Conservation (phyloP, 129 eudicot species). For the Dittrichia graveolens region DNA sequence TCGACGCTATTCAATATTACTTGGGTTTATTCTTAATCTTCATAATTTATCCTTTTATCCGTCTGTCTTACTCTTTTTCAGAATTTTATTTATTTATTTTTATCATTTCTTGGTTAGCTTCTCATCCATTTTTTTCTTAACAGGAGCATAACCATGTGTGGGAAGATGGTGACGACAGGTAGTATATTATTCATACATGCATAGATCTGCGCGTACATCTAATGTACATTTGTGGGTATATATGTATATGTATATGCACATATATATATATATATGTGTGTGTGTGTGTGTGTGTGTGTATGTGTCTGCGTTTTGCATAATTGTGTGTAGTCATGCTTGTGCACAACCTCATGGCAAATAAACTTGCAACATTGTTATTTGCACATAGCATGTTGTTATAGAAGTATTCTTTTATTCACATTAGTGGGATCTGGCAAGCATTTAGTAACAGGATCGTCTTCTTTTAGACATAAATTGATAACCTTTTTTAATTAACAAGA, state of each 20-base stretch:
- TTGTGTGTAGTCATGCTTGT: neutral
- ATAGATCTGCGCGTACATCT: neutral
- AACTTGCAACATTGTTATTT: neutral
- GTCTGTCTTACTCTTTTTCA: neutral
- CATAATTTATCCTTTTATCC: neutral
- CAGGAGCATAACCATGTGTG: constrained; percentile 87
- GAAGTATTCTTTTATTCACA: neutral
- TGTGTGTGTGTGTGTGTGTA: neutral
- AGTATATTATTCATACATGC: constrained; percentile 1
- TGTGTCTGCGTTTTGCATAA: neutral
- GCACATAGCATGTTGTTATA: neutral
- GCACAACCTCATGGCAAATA: neutral
- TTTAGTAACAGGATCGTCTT: neutral
- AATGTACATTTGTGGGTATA: neutral
- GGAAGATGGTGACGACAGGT: constrained; percentile 99
- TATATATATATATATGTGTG: neutral
- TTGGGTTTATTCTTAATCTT: neutral
- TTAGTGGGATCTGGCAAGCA: neutral
- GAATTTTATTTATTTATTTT: neutral
- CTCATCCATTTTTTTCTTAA: constrained; percentile 12
- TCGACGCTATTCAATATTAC: neutral
- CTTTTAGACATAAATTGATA: constrained; percentile 10
- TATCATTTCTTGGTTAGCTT: neutral
- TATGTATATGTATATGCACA: neutral
- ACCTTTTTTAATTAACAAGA: neutral